Base-by-base conservation (phyloP, 2,329 filamentous ascomycete species). In the Hansfordia pulvinata region DNA sequence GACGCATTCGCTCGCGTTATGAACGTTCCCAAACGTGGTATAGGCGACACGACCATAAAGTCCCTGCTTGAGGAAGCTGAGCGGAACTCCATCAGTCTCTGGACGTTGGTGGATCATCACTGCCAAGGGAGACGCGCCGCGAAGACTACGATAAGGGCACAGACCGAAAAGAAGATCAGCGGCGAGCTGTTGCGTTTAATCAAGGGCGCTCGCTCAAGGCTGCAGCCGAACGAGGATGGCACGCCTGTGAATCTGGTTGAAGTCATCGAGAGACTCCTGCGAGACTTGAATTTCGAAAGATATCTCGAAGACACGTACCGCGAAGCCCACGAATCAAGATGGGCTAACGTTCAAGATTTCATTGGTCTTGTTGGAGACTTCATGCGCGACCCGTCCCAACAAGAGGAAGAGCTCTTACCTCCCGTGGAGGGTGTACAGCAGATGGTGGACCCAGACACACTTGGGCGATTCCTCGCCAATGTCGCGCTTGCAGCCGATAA, bases 311-410 rank as follows among this genome's bases (percentile, higher is more conserved):
- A 69, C 8, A 69, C 73, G 13, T 78, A 88, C 37, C 62, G 67
- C 1, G 75, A 90, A 11, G n/a, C n/a, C n/a, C 67, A 78, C 36
- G 83, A 90, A 38, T 64, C 74, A 30, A 65, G 85, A 33, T 90
- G 85, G 82, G 76, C 76, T 17, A 96, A 93, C 39, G 75, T 96
- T 0, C 73, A 90, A 42, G 88, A 96, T 49, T 70, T 96, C n/a
- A 58, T 92, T 30, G 69, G 60, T 10, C 74, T 93, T 44, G 84
- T 83, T 2, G 65, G 64, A 4, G 85, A 94, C 33, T 77, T 86
- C 45, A 58, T 52, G 49, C 54, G 42, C 25, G 61, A 56, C 28
- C 47, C 49, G 33, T 54, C 42, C 8, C 44, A 53, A 10, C 36
- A 46, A 3, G 60, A 67, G 3, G 63, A 75, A 17, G 70, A 76